Evolutionary conservation across 345 rosid genomes (phyloP).

Genomic region (Isatis tinctoria): DNA sequence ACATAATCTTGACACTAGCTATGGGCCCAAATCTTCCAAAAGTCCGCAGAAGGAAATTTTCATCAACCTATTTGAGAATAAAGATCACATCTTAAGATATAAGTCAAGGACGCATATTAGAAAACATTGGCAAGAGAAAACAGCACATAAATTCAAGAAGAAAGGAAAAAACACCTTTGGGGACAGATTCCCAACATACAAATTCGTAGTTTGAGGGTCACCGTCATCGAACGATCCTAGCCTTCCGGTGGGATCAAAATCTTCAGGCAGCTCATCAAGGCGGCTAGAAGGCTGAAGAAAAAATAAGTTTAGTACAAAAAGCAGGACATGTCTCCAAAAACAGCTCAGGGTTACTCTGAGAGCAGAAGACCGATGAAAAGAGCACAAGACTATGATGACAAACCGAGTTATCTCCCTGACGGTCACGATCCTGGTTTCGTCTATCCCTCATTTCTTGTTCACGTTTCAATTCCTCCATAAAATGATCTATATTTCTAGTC

Average conservation of each 20-base stretch:
- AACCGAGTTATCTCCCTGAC: conserved; percentile 61
- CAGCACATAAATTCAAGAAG: conserved; percentile 45
- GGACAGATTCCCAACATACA: conserved; percentile 95
- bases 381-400: conserved; percentile 23
- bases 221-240: conserved; percentile 99
- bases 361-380: neutral
- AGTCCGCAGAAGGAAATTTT: conserved; percentile 93
- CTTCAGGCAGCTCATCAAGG: conserved; percentile 96
- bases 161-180: conserved; percentile 69
- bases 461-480: conserved; percentile 98
- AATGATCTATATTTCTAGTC: conserved; percentile 85
- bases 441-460: conserved; percentile 98
- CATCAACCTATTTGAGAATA: conserved; percentile 69
- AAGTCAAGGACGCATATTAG: neutral
- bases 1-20: conserved; percentile 99
- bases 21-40: conserved; percentile 99
- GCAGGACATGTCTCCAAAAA: neutral
- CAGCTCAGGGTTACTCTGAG: neutral
- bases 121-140: conserved; percentile 5
- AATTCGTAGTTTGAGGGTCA: conserved; percentile 98
- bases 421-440: conserved; percentile 91
- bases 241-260: conserved; percentile 97
- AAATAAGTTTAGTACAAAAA: conserved; percentile 19
- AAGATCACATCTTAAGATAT: conserved; percentile 4
- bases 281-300: conserved; percentile 79